phyloP scores from a whole-genome alignment of 306 rosid species.

The Dalbergia oliveri region DNA sequence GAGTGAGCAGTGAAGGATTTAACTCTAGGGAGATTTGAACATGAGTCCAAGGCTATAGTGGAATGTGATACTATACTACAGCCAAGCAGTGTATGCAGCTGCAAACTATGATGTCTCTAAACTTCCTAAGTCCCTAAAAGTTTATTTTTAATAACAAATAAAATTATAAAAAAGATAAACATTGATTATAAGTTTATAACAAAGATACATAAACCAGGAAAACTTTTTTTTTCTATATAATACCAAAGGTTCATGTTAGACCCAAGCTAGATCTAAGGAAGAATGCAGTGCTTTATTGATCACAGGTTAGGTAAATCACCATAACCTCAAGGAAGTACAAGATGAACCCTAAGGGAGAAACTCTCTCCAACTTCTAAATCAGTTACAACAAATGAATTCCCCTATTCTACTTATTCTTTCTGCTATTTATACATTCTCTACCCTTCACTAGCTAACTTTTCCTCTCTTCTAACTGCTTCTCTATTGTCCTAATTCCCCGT shows the following conservation, averaged over 20 bases:
- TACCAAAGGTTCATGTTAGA: background rate
- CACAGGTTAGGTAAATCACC: too few species aligned
- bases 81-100: background rate
- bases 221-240: background rate
- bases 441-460: too few species aligned
- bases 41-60: background rate
- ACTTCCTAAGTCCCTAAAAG: constrained; percentile 13
- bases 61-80: background rate
- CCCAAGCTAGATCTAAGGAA: too few species aligned
- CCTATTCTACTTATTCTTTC: too few species aligned
- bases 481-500: too few species aligned
- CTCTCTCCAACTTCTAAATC: too few species aligned
- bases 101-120: background rate
- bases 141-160: constrained; percentile 6
- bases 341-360: too few species aligned
- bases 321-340: too few species aligned
- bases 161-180: background rate
- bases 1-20: background rate
- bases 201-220: background rate
- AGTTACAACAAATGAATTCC: too few species aligned
- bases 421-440: too few species aligned
- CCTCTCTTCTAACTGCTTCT: too few species aligned
- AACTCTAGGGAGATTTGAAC: background rate
- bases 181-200: background rate
- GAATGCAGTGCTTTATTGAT: too few species aligned